phyloP scores from a whole-genome alignment of 352 stramenopile species.

The Phytophthora aleatoria region DNA sequence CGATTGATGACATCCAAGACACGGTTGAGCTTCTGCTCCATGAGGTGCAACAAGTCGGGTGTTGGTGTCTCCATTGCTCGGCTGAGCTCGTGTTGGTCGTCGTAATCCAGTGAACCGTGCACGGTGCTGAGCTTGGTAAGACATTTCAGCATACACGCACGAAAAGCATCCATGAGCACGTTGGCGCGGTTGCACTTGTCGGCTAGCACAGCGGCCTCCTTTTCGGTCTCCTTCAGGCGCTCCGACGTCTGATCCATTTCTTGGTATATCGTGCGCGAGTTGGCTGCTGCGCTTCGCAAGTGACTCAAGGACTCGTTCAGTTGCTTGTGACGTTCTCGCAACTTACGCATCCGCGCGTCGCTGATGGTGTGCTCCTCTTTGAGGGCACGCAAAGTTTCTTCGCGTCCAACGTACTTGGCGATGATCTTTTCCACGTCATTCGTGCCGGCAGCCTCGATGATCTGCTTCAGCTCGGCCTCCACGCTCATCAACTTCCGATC shows the following conservation, averaged over 20 bases:
- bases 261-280: constrained; percentile 85
- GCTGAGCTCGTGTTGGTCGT: constrained; percentile 75
- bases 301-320: constrained; percentile 68
- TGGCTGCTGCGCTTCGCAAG: constrained; percentile 70
- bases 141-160: constrained; percentile 84
- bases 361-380: constrained; percentile 81
- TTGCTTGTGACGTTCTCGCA: constrained; percentile 79
- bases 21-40: constrained; percentile 85
- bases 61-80: constrained; percentile 72
- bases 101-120: constrained; percentile 72
- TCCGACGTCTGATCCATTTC: constrained; percentile 86
- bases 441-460: constrained; percentile 75
- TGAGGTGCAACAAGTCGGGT: constrained; percentile 72
- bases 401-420: constrained; percentile 66
- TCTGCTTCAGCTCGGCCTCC: constrained; percentile 76
- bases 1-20: constrained; percentile 86
- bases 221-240: constrained; percentile 85
- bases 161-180: constrained; percentile 83
- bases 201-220: constrained; percentile 66
- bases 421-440: constrained; percentile 88
- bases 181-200: constrained; percentile 79
- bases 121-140: constrained; percentile 76
- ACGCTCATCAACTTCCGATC: constrained; percentile 70
- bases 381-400: constrained; percentile 71
- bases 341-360: constrained; percentile 75